A percentile compares a stretch with the other conserved stretches of the same genome.
Conservation (phyloP, 768 basidiomycete species). For the Dendrothele bispora region DNA sequence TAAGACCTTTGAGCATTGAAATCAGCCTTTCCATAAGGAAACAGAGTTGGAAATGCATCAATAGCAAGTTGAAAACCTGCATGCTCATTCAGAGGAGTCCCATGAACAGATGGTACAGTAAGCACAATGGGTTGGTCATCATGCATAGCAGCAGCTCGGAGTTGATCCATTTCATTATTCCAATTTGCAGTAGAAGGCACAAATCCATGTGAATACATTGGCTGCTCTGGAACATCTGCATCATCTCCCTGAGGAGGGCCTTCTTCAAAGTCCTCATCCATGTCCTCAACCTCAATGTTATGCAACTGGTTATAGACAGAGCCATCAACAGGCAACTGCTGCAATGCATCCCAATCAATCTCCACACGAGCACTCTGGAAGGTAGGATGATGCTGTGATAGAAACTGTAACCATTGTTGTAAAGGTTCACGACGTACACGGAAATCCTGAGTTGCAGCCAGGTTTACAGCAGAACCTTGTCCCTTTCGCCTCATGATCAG, state of each 20-base stretch:
- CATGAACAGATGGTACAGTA: not conserved
- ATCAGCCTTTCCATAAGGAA: conserved; percentile 3
- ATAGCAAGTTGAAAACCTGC: not conserved
- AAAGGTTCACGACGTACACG: conserved; percentile 1
- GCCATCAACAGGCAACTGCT: too few relatives aligned
- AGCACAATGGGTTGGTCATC: too few relatives aligned
- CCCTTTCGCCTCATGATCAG: conserved; percentile 1
- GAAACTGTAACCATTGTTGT: too few relatives aligned
- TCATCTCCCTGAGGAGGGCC: not conserved
- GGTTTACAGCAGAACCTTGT: not conserved
- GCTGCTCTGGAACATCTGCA: not conserved
- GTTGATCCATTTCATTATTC: not conserved
- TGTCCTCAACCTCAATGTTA: too few relatives aligned
- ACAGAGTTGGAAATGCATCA: conserved; percentile 4
- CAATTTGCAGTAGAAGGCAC: not conserved
- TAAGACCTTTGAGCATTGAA: too few relatives aligned
- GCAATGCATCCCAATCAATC: too few relatives aligned
- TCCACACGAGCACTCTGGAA: not conserved
- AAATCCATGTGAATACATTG: not conserved
- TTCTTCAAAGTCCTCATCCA: too few relatives aligned
- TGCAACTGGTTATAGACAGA: not conserved
- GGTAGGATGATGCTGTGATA: too few relatives aligned
- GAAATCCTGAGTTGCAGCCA: conserved; percentile 2
- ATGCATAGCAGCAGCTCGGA: too few relatives aligned
- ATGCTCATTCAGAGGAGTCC: conserved; percentile 2